A percentile compares a stretch with the other conserved stretches of the same genome.
Evolutionary conservation across 2,329 filamentous ascomycete genomes (phyloP).

Genomic region (Fusarium concolor): DNA sequence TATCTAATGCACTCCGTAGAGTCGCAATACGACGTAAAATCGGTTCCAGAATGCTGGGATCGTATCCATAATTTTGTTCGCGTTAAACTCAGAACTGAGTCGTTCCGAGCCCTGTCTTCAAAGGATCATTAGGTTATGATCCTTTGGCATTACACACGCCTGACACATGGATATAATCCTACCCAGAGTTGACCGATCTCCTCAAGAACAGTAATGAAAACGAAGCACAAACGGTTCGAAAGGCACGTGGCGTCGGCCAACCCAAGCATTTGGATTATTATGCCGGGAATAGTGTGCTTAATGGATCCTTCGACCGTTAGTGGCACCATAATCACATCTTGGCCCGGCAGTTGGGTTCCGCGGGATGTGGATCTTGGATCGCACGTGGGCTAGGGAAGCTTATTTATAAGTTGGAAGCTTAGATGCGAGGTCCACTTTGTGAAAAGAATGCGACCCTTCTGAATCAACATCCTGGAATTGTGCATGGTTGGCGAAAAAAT

Average conservation of each 20-base stretch:
- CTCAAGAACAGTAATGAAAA: accelerated
- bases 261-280: not conserved
- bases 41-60: accelerated
- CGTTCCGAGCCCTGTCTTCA: not conserved
- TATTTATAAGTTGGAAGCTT: not conserved
- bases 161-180: not conserved
- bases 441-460: accelerated
- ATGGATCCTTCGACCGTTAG: not conserved
- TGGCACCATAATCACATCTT: not conserved
- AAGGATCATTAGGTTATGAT: not conserved
- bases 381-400: slow-evolving; percentile 3
- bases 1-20: too few relatives aligned
- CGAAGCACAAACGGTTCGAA: not conserved
- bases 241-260: not conserved
- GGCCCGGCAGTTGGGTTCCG: not conserved
- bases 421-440: not conserved
- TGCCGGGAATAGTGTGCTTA: not conserved
- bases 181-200: not conserved
- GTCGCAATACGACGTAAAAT: not conserved
- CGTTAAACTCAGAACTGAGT: too few relatives aligned
- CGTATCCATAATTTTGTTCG: not conserved
- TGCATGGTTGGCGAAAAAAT: not conserved
- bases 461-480: not conserved
- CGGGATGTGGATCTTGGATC: not conserved
- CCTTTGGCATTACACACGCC: not conserved